Base-by-base conservation (phyloP, 2,329 filamentous ascomycete species). In the Epicoccum sorghinum region DNA sequence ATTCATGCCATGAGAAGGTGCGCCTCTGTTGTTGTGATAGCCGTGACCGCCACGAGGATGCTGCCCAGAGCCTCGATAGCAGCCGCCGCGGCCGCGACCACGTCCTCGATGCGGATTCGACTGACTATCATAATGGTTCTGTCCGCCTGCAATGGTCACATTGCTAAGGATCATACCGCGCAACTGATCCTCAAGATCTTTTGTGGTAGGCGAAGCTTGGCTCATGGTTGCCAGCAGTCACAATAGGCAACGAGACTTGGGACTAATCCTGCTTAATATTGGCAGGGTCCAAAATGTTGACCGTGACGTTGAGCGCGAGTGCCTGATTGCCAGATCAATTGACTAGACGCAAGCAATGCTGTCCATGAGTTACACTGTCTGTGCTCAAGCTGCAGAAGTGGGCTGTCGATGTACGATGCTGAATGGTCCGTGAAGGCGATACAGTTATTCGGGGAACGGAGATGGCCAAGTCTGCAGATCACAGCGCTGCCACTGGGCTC, bases 141-240 rank as follows among this genome's bases (percentile, higher is more conserved):
- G 60, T 12, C 46, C 44, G 39, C 52, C 40, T n/a, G 59, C 47
- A 7, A 72, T 66, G 23, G 70, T 72, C 43, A 77, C 74, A 66
- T 85, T 84, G 58, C 77, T 80, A 44, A 89, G 76, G 27, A 87
- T 87, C 70, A 89, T 80, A 55, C 76, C 79, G 40, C 85, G 82
- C 35, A 89, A 73, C 47, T 81, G 83, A 44, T 82, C 78, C 65
- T 89, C 86, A 43, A 75, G 58, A 23, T 56, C 64, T 25, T 33
- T 55, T 18, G 51, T 47, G 22, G 56, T 42, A 42, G 55, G 27
- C 27, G 57, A 39, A 43, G 47, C 30, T 27, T 49, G 58, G 23
- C 59, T 61, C 67, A 69, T 71, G 47, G 39, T 51, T 53, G 41
- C n/a, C 18, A 32, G 6, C 6, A 29, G 27, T 29, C 27, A 9